A percentile compares a stretch with the other conserved stretches of the same genome.
Evolutionary conservation across 495 filamentous ascomycete genomes (phyloP).

Genomic region (Xylaria nigripes): DNA sequence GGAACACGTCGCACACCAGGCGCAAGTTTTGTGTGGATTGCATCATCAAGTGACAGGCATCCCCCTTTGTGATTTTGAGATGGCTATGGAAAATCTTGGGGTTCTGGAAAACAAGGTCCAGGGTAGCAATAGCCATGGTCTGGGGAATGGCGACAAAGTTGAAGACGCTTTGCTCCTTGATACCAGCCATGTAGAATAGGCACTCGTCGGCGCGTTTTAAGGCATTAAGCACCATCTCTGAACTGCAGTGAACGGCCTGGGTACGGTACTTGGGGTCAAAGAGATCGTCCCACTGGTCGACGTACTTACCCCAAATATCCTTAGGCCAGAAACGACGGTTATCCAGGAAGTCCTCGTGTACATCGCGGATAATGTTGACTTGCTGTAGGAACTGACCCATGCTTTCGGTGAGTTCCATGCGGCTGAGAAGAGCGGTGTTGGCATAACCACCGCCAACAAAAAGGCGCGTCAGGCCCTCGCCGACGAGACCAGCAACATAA

Average conservation of each 20-base stretch:
- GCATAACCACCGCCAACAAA: slow-evolving; percentile 86
- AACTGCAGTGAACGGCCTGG: slow-evolving; percentile 77
- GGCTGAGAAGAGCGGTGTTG: slow-evolving; percentile 72
- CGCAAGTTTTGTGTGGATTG: slow-evolving; percentile 84
- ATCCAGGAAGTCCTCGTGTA: slow-evolving; percentile 83
- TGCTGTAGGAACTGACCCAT: slow-evolving; percentile 98
- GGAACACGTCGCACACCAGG: slow-evolving; percentile 71
- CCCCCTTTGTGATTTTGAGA: slow-evolving; percentile 93
- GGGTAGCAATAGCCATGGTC: slow-evolving; percentile 91
- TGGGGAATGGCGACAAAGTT: slow-evolving; percentile 99
- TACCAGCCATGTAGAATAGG: slow-evolving; percentile 91
- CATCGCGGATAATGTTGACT: slow-evolving; percentile 95
- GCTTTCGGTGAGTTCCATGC: slow-evolving; percentile 74
- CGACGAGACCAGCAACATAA: slow-evolving; percentile 94
- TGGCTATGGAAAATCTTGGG: slow-evolving; percentile 78
- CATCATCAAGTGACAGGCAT: slow-evolving; percentile 85
- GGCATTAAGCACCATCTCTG: slow-evolving; percentile 88
- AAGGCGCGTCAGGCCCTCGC: slow-evolving; percentile 82
- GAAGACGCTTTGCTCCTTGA: slow-evolving; percentile 97
- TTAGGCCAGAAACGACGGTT: slow-evolving; percentile 86
- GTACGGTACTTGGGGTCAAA: slow-evolving; percentile 74
- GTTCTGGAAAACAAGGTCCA: slow-evolving; percentile 89
- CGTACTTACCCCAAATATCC: slow-evolving; percentile 93
- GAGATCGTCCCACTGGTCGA: slow-evolving; percentile 79
- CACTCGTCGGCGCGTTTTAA: slow-evolving; percentile 85